Conservation (phyloP, 345 rosid species). For the Moricandia moricandioides region DNA sequence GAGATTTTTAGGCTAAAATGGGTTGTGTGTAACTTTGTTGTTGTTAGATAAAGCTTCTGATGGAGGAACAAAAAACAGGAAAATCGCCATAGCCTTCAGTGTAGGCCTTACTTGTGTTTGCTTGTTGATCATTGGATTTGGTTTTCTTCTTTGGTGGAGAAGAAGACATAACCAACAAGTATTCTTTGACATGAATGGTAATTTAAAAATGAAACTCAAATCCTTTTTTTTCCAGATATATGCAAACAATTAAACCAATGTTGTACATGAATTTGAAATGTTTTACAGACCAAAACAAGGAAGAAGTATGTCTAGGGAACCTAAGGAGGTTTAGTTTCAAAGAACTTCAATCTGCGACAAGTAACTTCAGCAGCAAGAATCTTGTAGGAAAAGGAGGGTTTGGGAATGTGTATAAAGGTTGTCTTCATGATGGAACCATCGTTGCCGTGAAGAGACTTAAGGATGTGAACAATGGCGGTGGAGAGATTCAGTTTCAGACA, state of each 20-base stretch:
- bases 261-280: not conserved
- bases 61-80: slow-evolving; percentile 50
- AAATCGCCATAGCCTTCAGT: slow-evolving; percentile 67
- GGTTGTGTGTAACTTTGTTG: not conserved
- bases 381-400: slow-evolving; percentile 89
- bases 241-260: not conserved
- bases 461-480: slow-evolving; percentile 65
- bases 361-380: slow-evolving; percentile 89
- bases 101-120: slow-evolving; percentile 64
- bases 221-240: not conserved
- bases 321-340: slow-evolving; percentile 79
- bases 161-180: slow-evolving; percentile 76
- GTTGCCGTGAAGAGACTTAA: slow-evolving; percentile 86
- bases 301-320: slow-evolving; percentile 78
- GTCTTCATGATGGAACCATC: slow-evolving; percentile 68
- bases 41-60: slow-evolving; percentile 50
- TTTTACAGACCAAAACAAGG: slow-evolving; percentile 57
- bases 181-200: slow-evolving; percentile 86
- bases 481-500: slow-evolving; percentile 83
- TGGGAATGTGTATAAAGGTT: slow-evolving; percentile 89
- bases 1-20: slow-evolving; percentile 3
- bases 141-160: slow-evolving; percentile 78
- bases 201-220: slow-evolving; percentile 3
- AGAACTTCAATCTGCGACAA: slow-evolving; percentile 78
- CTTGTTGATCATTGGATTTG: slow-evolving; percentile 58